Conservation (phyloP, 345 rosid species). For the Streptanthus diversifolius region DNA sequence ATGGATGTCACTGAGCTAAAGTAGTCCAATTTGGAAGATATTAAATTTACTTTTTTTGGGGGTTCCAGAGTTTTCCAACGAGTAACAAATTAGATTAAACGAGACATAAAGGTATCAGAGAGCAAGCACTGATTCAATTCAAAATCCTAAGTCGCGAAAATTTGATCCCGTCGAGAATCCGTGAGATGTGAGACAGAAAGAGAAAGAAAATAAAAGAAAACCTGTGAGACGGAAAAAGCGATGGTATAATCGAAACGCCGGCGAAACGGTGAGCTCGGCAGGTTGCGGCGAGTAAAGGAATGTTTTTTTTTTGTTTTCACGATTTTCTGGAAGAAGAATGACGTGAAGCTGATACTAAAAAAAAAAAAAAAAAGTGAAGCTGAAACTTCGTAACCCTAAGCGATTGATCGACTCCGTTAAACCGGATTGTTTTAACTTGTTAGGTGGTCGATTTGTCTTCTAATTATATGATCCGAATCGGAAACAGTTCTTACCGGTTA, state of each 20-base stretch:
- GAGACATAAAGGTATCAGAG: background rate
- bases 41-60: background rate
- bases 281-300: background rate
- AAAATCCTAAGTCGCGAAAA: background rate
- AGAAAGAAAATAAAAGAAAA: background rate
- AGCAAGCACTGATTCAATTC: background rate
- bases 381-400: slow-evolving; percentile 21
- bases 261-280: background rate
- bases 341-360: background rate
- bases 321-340: background rate
- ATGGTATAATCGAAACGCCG: slow-evolving; percentile 8
- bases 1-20: background rate
- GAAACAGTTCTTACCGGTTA: too few relatives aligned
- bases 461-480: too few relatives aligned
- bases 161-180: background rate
- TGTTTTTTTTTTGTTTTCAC: background rate
- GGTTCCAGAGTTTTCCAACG: too few relatives aligned
- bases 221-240: background rate
- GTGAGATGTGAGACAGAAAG: background rate
- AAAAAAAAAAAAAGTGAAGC: too few relatives aligned
- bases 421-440: slow-evolving; percentile 3
- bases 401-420: background rate
- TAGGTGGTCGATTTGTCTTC: too few relatives aligned
- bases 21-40: background rate
- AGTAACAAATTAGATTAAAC: background rate